phyloP scores from a whole-genome alignment of 2,329 filamentous ascomycete species.

The Fusarium sp. region DNA sequence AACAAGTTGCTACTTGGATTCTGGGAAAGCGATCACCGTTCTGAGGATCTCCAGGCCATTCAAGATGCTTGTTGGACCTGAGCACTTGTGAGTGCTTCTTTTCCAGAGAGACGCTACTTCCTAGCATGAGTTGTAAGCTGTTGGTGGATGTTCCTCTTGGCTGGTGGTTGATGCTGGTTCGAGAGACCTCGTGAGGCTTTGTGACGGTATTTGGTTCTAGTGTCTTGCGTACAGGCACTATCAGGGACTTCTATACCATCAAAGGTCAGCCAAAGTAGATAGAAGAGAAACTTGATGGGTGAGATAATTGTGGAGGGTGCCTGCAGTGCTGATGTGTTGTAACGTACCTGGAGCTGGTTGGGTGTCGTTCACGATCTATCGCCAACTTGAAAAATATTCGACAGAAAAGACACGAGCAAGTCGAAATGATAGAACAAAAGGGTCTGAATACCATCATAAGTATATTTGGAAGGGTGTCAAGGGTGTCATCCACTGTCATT shows the following conservation, averaged over 20 bases:
- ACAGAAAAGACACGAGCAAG: neutral
- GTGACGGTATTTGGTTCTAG: too few relatives aligned
- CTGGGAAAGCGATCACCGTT: neutral
- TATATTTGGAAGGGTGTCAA: neutral
- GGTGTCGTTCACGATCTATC: neutral
- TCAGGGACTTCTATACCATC: neutral
- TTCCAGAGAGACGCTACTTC: too few relatives aligned
- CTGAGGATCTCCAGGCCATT: neutral
- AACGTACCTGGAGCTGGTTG: neutral
- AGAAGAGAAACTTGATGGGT: neutral
- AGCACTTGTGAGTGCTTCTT: rapidly evolving
- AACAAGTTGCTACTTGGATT: neutral
- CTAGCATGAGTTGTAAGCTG: neutral
- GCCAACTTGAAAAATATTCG: conserved; percentile 2
- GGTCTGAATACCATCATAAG: rapidly evolving
- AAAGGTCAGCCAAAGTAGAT: rapidly evolving
- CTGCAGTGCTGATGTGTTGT: neutral
- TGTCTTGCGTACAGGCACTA: neutral
- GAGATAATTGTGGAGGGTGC: neutral
- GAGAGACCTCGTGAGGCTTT: neutral
- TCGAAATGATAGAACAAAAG: neutral
- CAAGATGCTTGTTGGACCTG: neutral
- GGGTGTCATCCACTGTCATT: neutral
- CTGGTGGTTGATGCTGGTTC: neutral
- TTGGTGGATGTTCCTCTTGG: neutral